Base-by-base conservation (phyloP, 805 yeast species). In the Yarrowia porcina region DNA sequence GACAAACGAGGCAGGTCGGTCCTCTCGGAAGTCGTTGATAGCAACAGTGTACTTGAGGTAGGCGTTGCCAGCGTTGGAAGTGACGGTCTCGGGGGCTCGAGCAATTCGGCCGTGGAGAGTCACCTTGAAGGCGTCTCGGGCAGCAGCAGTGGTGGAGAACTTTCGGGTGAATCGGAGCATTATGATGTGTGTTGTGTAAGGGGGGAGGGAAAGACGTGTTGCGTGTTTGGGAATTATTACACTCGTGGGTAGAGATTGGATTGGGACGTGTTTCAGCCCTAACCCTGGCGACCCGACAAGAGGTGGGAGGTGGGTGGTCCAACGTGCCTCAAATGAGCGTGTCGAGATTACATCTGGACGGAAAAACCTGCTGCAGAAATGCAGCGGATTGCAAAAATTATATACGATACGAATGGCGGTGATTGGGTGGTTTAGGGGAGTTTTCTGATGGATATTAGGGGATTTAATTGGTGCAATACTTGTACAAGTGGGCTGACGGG, bases 111-210 rank as follows among this genome's bases (percentile, higher is more conserved):
- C 61, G 38, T 39, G 49, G 23, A 56, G 61, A 38, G 61, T 39
- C 8, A 56, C 61, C 61, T 56, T 56, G 61, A 56, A 56, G 49
- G 49, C 39, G 23, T 56, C 61, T 28, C 61, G 47, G 30, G 61
- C 61, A 13, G 39, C 49, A n/a, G 61, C 61, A 15, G 61, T 28
- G 27, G 61, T 28, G 49, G 47, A 10, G 61, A 56, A 56, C 20
- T 39, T 30, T 39, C 61, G 49, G 21, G 61, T 39, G 49, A 41
- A 56, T 39, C 61, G 61, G 36, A 52, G n/a, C 59, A 52, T 52
- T 35, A 33, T 52, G 59, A 25, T 18, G 11, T 23, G 30, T 13
- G 44, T 47, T n/a, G n/a, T n/a, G n/a, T n/a, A n/a, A 10, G 21
- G 18, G 23, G 13, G 8, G 32, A 23, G 25, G 15, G 10, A 0